Evolutionary conservation across 805 yeast genomes (phyloP), one percentile per base, ranked within the genome.

Genomic region (Jamesozyma lodderae): DNA sequence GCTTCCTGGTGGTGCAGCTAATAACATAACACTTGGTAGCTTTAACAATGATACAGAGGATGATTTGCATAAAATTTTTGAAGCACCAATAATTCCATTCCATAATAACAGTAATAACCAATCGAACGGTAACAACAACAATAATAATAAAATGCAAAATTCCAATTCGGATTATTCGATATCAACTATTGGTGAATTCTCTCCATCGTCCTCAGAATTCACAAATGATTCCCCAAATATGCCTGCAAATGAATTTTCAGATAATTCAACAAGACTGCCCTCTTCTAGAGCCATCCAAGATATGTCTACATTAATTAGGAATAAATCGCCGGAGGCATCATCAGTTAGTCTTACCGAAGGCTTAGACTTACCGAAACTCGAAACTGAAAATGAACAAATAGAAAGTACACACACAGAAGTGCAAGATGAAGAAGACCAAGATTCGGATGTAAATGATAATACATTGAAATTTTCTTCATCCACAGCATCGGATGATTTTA

Each of bases 121-220:
- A n/a, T n/a, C n/a, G n/a, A n/a, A n/a, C n/a, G n/a, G n/a, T n/a
- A n/a, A n/a, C n/a, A 41, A 35, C 7, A 36, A 14, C 17, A 31
- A 31, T 5, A 27, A 17, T n/a, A 40, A 40, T 13, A 55, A 41
- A 18, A 56, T 52, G 55, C 59, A 40, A 15, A 45, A 47, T 41
- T 63, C 57, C 28, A 55, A 52, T 27, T 56, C 60, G 2, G 62
- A 62, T 30, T 54, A 54, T 19, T 57, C 65, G 7, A 64, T 66
- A 13, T 64, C 70, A 1, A 55, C 60, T 2, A 67, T 68, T 29
- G 73, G 73, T 1, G 69, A 68, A 11, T 68, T 61, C 48, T 67
- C 72, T 2, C 72, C 73, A 15, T 63, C 69, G 6, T 65, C 70
- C 2, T 65, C 70, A 1, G 72, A 67, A 36, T 57, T 66, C 51